Conservation (phyloP, 441 rosid genomes). For the Jatropha podagrica region DNA sequence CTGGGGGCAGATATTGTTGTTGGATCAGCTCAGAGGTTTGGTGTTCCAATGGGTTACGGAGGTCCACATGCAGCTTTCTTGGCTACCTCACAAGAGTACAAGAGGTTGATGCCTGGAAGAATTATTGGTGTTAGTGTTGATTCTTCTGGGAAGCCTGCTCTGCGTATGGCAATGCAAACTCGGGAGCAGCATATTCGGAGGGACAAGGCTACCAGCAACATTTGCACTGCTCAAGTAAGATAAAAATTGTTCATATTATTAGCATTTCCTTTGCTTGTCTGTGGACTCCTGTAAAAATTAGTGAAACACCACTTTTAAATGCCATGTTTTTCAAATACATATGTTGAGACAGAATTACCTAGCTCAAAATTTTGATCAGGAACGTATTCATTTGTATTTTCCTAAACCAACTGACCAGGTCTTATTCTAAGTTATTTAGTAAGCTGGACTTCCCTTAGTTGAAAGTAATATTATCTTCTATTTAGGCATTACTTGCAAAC, state of each 20-base stretch:
- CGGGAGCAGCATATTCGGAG: constrained; percentile 98
- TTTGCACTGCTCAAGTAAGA: constrained; percentile 97
- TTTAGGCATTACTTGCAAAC: constrained; percentile 85
- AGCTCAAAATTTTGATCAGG: neutral
- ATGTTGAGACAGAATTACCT: neutral
- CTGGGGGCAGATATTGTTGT: constrained; percentile 89
- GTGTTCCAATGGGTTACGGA: constrained; percentile 98
- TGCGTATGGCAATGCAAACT: constrained; percentile 99
- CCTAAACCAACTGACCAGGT: neutral
- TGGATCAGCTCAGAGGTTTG: constrained; percentile 97
- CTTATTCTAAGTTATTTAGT: constrained; percentile 1
- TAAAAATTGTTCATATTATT: constrained; percentile 6
- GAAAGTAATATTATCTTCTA: constrained; percentile 16
- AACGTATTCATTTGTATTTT: constrained; percentile 5
- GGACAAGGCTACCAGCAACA: constrained; percentile 98
- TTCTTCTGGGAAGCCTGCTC: constrained; percentile 84
- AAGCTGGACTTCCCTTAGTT: constrained; percentile 19
- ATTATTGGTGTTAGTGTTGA: constrained; percentile 95
- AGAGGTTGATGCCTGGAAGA: constrained; percentile 98
- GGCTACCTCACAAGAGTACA: constrained; percentile 97
- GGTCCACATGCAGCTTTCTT: constrained; percentile 98
- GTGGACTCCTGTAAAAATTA: neutral
- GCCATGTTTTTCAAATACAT: neutral
- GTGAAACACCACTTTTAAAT: neutral
- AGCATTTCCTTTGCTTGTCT: constrained; percentile 7